These are phyloP conservation scores for Fusarium sp. DNA, from an alignment of 2,329 filamentous ascomycete species.

Conservation along the genomic window DNA sequence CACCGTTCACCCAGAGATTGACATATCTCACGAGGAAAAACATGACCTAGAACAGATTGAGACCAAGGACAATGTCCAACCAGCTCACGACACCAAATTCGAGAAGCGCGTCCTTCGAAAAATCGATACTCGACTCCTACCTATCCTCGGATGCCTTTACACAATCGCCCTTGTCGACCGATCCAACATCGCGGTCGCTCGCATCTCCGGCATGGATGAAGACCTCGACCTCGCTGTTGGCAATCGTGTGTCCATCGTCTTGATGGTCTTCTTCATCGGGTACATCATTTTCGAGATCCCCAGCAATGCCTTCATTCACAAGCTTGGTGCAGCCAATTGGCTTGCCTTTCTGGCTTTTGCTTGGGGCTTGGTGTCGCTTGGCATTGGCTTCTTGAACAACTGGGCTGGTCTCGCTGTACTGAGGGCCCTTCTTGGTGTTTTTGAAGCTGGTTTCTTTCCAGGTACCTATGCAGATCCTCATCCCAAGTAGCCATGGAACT, in stretches of 20 bases:
- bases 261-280: conserved; percentile 35
- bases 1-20: not conserved
- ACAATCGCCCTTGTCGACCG: conserved; percentile 29
- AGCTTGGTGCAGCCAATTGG: conserved; percentile 28
- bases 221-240: conserved; percentile 16
- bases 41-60: conserved; percentile 4
- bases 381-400: conserved; percentile 19
- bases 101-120: conserved; percentile 26
- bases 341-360: conserved; percentile 19
- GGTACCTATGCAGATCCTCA: not conserved
- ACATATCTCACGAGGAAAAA: conserved; percentile 3
- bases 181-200: conserved; percentile 28
- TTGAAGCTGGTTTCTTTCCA: conserved; percentile 32
- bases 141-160: conserved; percentile 25
- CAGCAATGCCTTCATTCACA: conserved; percentile 29
- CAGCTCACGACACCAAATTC: conserved; percentile 5
- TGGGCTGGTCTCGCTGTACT: conserved; percentile 18
- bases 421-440: conserved; percentile 13
- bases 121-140: conserved; percentile 15
- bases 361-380: conserved; percentile 22
- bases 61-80: not conserved
- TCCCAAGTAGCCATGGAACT: no score
- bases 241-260: not conserved
- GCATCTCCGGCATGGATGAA: conserved; percentile 28
- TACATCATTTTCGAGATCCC: conserved; percentile 31